Base-by-base conservation (phyloP, 2,329 filamentous ascomycete species). In the Colletotrichum eremochloae region DNA sequence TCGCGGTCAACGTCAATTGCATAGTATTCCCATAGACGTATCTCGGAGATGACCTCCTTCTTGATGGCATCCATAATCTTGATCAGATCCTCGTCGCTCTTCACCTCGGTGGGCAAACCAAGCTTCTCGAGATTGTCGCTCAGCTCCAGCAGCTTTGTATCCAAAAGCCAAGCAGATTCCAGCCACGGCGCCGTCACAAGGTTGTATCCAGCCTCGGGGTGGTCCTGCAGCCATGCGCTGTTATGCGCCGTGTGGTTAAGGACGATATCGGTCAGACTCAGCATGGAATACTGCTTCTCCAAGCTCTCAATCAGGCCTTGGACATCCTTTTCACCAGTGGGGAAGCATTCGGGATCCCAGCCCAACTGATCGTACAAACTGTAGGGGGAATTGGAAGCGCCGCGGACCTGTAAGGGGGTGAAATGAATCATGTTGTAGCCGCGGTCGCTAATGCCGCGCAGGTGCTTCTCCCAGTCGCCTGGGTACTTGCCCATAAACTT, bases 391-490 rank as follows among this genome's bases (percentile, higher is more conserved):
- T 99, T 97, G 64, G 96, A 99, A 56, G 87, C 88, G 69, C 96
- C 96, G 72, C 96, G 91, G 71, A 93, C 88, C 87, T 97, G 96
- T 75, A 99, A 86, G 12, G 96, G 96, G 2, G 96, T 98, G 81
- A 99, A 99, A 82, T 99, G 96, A 72, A 99, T 91, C 95, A 98
- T 98, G 84, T 99, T 99, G 87, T 99, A 99, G 57, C 95, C 95
- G 73, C 96, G 89, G 78, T 93, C 90, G 80, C 94, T 93, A 80
- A 99, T 97, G 38, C 96, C 95, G 68, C 89, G 88, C 69, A 99
- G 85, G 80, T 98, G 96, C 63, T 90, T 92, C 80, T 98, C 91
- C 95, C 96, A 99, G 78, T 97, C 94, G 20, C 87, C 87, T 0
- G 96, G 94, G 79, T 96, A 97, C 79, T 92, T 91, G 74, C 96